Evolutionary conservation across 202 grass and related monocot species (phyloP).

Genomic region (Dendrocalamus latiflorus): DNA sequence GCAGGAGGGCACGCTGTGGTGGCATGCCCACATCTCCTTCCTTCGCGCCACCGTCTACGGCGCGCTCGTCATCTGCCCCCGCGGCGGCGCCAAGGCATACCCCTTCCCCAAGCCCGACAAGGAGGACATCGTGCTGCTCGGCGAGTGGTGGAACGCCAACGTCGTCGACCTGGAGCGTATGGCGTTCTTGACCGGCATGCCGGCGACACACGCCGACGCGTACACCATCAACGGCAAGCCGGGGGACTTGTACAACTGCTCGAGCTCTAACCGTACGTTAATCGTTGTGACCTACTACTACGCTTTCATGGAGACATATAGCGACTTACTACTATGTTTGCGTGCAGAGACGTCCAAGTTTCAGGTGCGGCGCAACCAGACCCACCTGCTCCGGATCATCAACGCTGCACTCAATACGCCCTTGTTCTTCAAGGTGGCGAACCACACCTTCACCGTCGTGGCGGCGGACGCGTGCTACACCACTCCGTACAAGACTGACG

Average conservation of each 20-base stretch:
- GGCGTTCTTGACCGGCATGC: neutral
- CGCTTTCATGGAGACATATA: no score
- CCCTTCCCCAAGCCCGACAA: slow-evolving; percentile 55
- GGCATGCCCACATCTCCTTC: slow-evolving; percentile 55
- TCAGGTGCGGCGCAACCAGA: slow-evolving; percentile 34
- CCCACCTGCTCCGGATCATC: slow-evolving; percentile 63
- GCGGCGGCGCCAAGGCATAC: slow-evolving; percentile 24
- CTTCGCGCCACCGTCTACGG: slow-evolving; percentile 66
- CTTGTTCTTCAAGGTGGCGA: slow-evolving; percentile 64
- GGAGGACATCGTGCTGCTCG: slow-evolving; percentile 49
- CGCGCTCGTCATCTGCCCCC: slow-evolving; percentile 51
- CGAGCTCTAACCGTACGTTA: slow-evolving; percentile 21
- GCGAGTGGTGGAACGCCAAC: slow-evolving; percentile 74
- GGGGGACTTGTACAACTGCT: slow-evolving; percentile 55
- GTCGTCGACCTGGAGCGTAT: slow-evolving; percentile 5
- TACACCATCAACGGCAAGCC: slow-evolving; percentile 79
- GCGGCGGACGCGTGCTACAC: slow-evolving; percentile 60
- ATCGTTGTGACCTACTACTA: no score
- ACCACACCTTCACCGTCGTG: slow-evolving; percentile 64
- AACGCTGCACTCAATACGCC: slow-evolving; percentile 71
- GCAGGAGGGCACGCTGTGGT: slow-evolving; percentile 66
- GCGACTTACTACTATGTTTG: no score
- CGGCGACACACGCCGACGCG: slow-evolving; percentile 21
- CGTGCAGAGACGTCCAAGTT: slow-evolving; percentile 33
- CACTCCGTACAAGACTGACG: slow-evolving; percentile 50